phyloP scores from a whole-genome alignment of 2,329 filamentous ascomycete species.

The Cercospora sesami region DNA sequence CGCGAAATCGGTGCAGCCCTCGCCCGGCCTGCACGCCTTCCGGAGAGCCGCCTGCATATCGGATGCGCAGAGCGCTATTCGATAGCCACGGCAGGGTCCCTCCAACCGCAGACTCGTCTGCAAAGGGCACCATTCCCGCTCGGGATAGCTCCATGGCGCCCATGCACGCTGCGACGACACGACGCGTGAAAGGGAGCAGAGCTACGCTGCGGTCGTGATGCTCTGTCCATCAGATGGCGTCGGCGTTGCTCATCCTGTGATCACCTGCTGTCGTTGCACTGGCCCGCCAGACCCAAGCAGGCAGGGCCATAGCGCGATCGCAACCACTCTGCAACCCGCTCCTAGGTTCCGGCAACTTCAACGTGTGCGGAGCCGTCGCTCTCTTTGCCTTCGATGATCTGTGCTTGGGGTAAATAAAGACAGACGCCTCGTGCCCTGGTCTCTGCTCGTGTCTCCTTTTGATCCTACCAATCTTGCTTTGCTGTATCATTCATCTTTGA shows the following conservation, averaged over 20 bases:
- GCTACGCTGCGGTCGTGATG: slow-evolving; percentile 7
- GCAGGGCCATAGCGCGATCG: slow-evolving; percentile 21
- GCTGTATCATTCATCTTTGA: slow-evolving; percentile 7
- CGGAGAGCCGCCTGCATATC: slow-evolving; percentile 22
- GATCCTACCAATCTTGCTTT: slow-evolving; percentile 5
- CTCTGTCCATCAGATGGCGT: slow-evolving; percentile 20
- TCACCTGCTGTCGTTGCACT: slow-evolving; percentile 2
- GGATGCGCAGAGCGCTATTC: slow-evolving; percentile 3
- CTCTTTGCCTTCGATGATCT: slow-evolving; percentile 11
- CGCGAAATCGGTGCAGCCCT: not conserved
- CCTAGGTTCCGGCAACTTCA: slow-evolving; percentile 18
- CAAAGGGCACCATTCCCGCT: slow-evolving; percentile 28
- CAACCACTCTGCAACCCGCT: slow-evolving; percentile 11
- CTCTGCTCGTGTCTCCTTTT: slow-evolving; percentile 9
- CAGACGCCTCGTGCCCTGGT: slow-evolving; percentile 13
- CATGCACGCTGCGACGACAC: slow-evolving; percentile 25
- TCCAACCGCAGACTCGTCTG: slow-evolving; percentile 27
- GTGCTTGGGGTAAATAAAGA: slow-evolving; percentile 22
- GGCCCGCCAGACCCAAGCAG: slow-evolving; percentile 6
- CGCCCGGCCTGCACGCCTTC: slow-evolving; percentile 20
- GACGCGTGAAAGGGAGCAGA: slow-evolving; percentile 18
- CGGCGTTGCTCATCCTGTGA: slow-evolving; percentile 11
- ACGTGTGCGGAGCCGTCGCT: slow-evolving; percentile 19
- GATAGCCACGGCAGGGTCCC: slow-evolving; percentile 23
- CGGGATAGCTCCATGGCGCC: slow-evolving; percentile 28